Evolutionary conservation across 371 early-diverging fungal species (phyloP).

Genomic region (Nosema granulosis): DNA sequence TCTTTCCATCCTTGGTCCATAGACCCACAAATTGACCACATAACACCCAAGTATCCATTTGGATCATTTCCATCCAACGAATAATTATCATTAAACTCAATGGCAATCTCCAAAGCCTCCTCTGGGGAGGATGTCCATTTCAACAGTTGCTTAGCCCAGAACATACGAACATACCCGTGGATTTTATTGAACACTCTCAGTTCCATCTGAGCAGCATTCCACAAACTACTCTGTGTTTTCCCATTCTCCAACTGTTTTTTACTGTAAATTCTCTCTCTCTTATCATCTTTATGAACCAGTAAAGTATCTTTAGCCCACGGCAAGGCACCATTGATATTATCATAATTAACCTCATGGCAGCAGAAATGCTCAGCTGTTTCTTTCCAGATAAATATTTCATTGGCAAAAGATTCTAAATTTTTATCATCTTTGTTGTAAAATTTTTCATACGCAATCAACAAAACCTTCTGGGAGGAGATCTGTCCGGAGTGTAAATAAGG

Average conservation of each 20-base stretch:
- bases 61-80: slow-evolving; percentile 52
- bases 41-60: slow-evolving; percentile 42
- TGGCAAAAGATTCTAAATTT: slow-evolving; percentile 29
- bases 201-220: slow-evolving; percentile 53
- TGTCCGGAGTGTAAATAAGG: slow-evolving; percentile 47
- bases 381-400: slow-evolving; percentile 50
- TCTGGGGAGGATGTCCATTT: slow-evolving; percentile 44
- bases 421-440: slow-evolving; percentile 10
- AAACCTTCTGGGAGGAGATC: slow-evolving; percentile 28
- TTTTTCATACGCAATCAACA: slow-evolving; percentile 13
- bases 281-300: slow-evolving; percentile 20
- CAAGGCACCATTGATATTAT: slow-evolving; percentile 49
- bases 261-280: slow-evolving; percentile 28
- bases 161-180: slow-evolving; percentile 53
- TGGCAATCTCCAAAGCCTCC: slow-evolving; percentile 29
- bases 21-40: slow-evolving; percentile 50
- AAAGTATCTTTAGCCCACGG: slow-evolving; percentile 47
- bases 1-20: slow-evolving; percentile 50
- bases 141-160: slow-evolving; percentile 48
- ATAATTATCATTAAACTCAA: slow-evolving; percentile 47
- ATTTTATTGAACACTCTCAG: slow-evolving; percentile 31
- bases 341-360: slow-evolving; percentile 43
- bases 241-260: slow-evolving; percentile 20
- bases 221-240: slow-evolving; percentile 22
- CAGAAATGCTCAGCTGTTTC: slow-evolving; percentile 52